Percentiles rank a stretch among this genome's conserved stretches.
phyloP scores from a whole-genome alignment of 2,329 filamentous ascomycete genomes.

The Dothidotthia symphoricarpi region DNA sequence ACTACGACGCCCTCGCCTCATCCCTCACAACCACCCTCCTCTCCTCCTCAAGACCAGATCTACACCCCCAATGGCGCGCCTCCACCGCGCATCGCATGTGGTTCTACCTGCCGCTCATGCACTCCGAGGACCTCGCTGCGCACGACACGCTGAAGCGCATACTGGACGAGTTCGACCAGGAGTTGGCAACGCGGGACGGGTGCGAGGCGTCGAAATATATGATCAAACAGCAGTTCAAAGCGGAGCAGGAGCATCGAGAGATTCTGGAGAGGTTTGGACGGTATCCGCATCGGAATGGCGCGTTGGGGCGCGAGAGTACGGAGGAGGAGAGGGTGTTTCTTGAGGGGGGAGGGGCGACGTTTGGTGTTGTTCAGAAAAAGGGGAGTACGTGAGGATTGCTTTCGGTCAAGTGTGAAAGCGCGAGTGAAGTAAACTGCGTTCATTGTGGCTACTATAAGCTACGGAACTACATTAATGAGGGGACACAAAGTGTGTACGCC shows the following conservation, averaged over 20 bases:
- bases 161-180: slow-evolving; percentile 33
- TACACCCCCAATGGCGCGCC: slow-evolving; percentile 27
- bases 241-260: slow-evolving; percentile 50
- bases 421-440: not conserved
- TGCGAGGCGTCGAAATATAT: slow-evolving; percentile 31
- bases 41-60: slow-evolving; percentile 27
- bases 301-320: slow-evolving; percentile 51
- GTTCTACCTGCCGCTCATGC: slow-evolving; percentile 62
- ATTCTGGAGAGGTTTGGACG: slow-evolving; percentile 57
- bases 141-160: slow-evolving; percentile 45
- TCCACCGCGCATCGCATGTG: slow-evolving; percentile 50
- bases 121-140: slow-evolving; percentile 52
- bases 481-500: too few relatives aligned
- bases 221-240: slow-evolving; percentile 34
- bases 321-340: slow-evolving; percentile 54
- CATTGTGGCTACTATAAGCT: not conserved
- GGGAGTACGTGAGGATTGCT: not conserved
- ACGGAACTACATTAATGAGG: too few relatives aligned
- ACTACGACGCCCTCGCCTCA: slow-evolving; percentile 58
- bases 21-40: slow-evolving; percentile 45
- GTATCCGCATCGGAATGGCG: slow-evolving; percentile 59
- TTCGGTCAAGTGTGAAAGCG: slow-evolving; percentile 2
- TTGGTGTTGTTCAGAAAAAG: slow-evolving; percentile 34
- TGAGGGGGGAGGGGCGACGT: slow-evolving; percentile 45
- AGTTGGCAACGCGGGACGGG: slow-evolving; percentile 31